A percentile compares a stretch with the other conserved stretches of the same genome.
Conservation (phyloP, 179 eudicot genomes). For the Beta lomatogona region DNA sequence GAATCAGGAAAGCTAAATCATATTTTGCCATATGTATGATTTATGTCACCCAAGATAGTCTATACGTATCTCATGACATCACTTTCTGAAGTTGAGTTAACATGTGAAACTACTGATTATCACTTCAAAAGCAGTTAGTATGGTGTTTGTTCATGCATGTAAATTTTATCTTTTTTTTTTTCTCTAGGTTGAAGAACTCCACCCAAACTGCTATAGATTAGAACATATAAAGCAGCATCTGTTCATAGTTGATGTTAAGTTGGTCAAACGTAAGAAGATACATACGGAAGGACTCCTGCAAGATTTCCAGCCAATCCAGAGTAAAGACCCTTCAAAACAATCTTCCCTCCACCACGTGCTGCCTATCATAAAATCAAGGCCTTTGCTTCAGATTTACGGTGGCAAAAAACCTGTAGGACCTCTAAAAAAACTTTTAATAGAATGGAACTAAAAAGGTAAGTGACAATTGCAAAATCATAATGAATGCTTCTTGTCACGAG, state of each 20-base stretch:
- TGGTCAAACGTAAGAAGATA: constrained; percentile 4
- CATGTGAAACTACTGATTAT: constrained; percentile 1
- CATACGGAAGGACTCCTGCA: constrained; percentile 96
- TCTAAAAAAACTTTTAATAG: not conserved
- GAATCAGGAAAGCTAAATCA: not conserved
- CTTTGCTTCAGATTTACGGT: constrained; percentile 1
- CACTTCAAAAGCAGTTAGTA: not conserved
- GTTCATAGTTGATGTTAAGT: constrained; percentile 8
- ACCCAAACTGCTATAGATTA: not conserved
- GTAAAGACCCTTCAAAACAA: constrained; percentile 79
- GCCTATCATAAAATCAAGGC: constrained; percentile 49
- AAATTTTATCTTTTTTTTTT: not conserved
- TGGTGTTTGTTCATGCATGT: not conserved
- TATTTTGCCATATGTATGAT: not conserved
- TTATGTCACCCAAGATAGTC: not conserved
- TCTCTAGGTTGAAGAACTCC: not conserved
- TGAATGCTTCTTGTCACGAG: not conserved
- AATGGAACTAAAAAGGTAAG: not conserved
- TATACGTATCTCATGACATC: not conserved
- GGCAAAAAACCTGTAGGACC: not conserved
- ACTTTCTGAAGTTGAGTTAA: not conserved
- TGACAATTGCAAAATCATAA: not conserved
- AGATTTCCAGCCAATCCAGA: constrained; percentile 96
- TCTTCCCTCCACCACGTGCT: constrained; percentile 90
- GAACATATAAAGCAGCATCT: not conserved